Conservation (phyloP, 495 filamentous ascomycete species). For the Hamigera avellanea region DNA sequence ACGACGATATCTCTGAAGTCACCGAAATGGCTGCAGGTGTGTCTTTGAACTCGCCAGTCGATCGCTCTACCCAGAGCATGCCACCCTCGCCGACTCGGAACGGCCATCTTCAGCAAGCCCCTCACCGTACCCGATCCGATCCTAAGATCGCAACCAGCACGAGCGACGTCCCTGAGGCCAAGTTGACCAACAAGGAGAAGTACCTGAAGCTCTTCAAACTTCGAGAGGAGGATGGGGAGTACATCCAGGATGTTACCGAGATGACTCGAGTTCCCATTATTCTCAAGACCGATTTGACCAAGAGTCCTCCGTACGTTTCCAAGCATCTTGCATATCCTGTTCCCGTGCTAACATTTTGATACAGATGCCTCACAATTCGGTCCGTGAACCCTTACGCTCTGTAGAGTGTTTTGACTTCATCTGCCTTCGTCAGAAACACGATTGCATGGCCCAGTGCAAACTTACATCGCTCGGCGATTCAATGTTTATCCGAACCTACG, state of each 20-base stretch:
- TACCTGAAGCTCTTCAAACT: constrained; percentile 83
- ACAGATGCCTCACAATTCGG: constrained; percentile 90
- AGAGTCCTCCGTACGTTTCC: constrained; percentile 90
- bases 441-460: neutral
- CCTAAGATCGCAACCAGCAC: constrained; percentile 73
- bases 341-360: constrained; percentile 23
- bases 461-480: neutral
- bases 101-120: constrained; percentile 53
- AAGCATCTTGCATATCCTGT: neutral
- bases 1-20: constrained; percentile 81
- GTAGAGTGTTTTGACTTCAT: constrained; percentile 21
- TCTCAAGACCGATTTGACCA: constrained; percentile 92
- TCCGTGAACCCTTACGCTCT: constrained; percentile 95
- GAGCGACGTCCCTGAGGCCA: constrained; percentile 57
- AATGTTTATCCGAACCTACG: constrained; percentile 5
- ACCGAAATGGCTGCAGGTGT: constrained; percentile 79
- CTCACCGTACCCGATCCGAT: constrained; percentile 85
- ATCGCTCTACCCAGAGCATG: constrained; percentile 90
- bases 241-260: constrained; percentile 95
- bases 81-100: constrained; percentile 83
- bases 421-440: neutral
- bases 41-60: constrained; percentile 54
- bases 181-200: constrained; percentile 88
- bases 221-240: constrained; percentile 85
- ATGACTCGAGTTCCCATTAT: constrained; percentile 96